A percentile compares a stretch with the other conserved stretches of the same genome.
These are phyloP conservation scores for Schizochytrium sp. DNA, from an alignment of 108 stramenopile genomes.

Conservation along the genomic window DNA sequence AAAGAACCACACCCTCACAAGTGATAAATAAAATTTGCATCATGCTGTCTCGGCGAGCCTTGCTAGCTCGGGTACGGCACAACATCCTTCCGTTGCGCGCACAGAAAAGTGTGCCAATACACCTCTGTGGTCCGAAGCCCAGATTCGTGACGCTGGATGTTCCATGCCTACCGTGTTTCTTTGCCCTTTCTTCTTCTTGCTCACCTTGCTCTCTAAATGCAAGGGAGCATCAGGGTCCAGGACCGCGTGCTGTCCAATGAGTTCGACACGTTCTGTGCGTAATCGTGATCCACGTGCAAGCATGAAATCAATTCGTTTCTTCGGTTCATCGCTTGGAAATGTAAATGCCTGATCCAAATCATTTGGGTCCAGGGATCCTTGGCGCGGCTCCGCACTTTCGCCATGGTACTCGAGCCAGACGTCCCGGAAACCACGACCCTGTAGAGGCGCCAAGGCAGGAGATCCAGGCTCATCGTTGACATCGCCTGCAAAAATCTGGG, in stretches of 20 bases:
- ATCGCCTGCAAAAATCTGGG: background rate
- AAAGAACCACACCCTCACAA: too few species aligned
- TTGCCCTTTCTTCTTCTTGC: too few species aligned
- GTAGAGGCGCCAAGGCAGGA: background rate
- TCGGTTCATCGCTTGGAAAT: background rate
- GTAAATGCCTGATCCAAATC: background rate
- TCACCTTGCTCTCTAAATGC: too few species aligned
- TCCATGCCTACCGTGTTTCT: background rate
- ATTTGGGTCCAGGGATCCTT: background rate
- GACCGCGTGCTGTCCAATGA: background rate
- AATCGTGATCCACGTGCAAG: background rate
- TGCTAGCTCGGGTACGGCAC: background rate
- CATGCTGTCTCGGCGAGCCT: too few species aligned
- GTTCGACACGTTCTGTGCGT: background rate
- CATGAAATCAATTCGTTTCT: background rate
- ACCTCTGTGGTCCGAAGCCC: constrained; percentile 4
- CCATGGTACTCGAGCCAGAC: background rate
- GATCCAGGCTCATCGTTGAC: background rate
- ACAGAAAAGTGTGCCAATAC: background rate
- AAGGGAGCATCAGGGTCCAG: background rate
- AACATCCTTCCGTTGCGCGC: background rate
- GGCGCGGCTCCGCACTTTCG: background rate
- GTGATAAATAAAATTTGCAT: too few species aligned
- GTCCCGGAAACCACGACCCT: background rate
- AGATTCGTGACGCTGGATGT: background rate